Base-by-base conservation (phyloP, 257 asterid species). In the Plantago major region DNA sequence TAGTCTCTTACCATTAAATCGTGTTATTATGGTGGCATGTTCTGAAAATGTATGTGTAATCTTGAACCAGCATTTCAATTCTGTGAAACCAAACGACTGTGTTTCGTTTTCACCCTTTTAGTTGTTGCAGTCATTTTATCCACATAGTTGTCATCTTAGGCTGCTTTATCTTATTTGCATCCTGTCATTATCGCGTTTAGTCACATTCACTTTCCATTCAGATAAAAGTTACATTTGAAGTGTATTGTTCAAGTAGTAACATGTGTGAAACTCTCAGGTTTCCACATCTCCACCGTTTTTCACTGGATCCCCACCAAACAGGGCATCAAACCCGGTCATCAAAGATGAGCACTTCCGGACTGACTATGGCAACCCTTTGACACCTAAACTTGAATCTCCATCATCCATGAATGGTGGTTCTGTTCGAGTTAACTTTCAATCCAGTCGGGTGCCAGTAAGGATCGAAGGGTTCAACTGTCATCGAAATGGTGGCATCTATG, bases 391-490 rank as follows among this genome's bases (percentile, higher is more conserved):
- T 4, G 76, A 70, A 26, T 57, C 75, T 11, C 47, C 71, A 9
- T 56, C 82, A 3, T 59, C 76, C 12, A 70, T 58, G 63, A 69
- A 55, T 13, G 86, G 84, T 15, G 80, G 86, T 44, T 71, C 77
- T n/a, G 82, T 55, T 17, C 79, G 76, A 10, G 74, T 73, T 55
- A 80, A 63, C 46, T 80, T 67, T 38, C 81, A 76, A 63, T 62
- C 73, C 47, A 80, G 65, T 40, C 82, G 79, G 42, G 84, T 82
- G 54, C 78, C 82, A 7, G 77, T 78, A 69, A 72, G 84, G 67
- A 79, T 85, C 49, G 88, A 82, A 72, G 94, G 94, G 10, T 85
- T 85, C 81, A 73, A 81, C 26, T 82, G 89, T 55, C 79, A 71
- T 43, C 74, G 73, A 55, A 78, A 65, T 67, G 61, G 85, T 69